These are phyloP conservation scores for Mucor indicus DNA, from an alignment of 371 early-diverging fungal genomes.

Conservation along the genomic window DNA sequence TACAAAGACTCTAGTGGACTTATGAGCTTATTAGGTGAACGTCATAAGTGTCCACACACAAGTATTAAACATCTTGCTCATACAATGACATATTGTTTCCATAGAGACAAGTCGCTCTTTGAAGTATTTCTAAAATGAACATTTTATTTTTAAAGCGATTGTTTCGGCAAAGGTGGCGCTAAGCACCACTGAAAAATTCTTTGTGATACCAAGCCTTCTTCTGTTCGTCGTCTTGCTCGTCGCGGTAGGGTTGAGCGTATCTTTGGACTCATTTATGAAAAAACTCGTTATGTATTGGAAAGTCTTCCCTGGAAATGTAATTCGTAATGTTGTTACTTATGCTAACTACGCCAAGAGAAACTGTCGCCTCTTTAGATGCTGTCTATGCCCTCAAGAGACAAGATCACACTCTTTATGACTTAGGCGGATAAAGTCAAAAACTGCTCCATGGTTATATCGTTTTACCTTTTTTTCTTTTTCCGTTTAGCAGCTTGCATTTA, in stretches of 20 bases:
- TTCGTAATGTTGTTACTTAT: slow-evolving; percentile 98
- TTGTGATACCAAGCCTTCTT: slow-evolving; percentile 99
- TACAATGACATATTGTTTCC: too few relatives aligned
- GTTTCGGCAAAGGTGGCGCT: slow-evolving; percentile 95
- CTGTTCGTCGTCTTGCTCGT: slow-evolving; percentile 99
- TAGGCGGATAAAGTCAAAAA: slow-evolving; percentile 50
- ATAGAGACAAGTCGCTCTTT: too few relatives aligned
- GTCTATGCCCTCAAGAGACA: slow-evolving; percentile 98
- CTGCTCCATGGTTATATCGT: neutral
- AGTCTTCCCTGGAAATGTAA: slow-evolving; percentile 97
- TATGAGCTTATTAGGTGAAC: too few relatives aligned
- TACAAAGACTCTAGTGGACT: too few relatives aligned
- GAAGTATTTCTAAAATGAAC: too few relatives aligned
- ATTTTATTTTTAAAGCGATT: too few relatives aligned
- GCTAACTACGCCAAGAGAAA: slow-evolving; percentile 99
- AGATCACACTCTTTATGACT: slow-evolving; percentile 90
- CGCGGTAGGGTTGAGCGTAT: slow-evolving; percentile 99
- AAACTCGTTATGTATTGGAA: slow-evolving; percentile 96
- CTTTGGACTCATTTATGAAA: slow-evolving; percentile 96
- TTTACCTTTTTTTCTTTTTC: neutral
- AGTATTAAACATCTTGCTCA: too few relatives aligned
- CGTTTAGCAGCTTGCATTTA: neutral
- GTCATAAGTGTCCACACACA: too few relatives aligned
- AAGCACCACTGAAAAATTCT: slow-evolving; percentile 99
- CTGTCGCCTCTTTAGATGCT: slow-evolving; percentile 91